Evolutionary conservation across 805 yeast genomes (phyloP).

Genomic region (Kockiozyma suomiensis): DNA sequence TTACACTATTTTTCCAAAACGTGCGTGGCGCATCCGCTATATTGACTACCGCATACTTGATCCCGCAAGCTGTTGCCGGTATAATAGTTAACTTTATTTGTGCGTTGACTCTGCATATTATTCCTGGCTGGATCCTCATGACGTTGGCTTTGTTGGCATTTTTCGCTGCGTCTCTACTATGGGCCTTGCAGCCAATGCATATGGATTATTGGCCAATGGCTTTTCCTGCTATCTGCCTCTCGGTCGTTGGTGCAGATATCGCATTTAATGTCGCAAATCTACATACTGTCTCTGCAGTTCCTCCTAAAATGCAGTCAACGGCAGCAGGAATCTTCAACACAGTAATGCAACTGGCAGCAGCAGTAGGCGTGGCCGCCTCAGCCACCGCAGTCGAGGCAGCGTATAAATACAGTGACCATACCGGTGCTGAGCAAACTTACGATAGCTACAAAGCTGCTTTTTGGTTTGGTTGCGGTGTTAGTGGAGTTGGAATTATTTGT

Average conservation of each 20-base stretch:
- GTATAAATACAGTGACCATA: constrained; percentile 8
- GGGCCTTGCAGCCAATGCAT: constrained; percentile 47
- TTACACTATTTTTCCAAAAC: constrained; percentile 49
- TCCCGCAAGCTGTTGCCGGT: constrained; percentile 51
- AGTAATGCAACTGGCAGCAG: constrained; percentile 46
- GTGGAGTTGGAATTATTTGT: constrained; percentile 35
- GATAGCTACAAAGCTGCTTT: constrained; percentile 31
- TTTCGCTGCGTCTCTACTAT: constrained; percentile 44
- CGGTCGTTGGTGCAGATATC: constrained; percentile 54
- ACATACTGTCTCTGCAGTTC: constrained; percentile 49
- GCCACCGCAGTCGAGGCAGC: constrained; percentile 47
- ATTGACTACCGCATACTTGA: constrained; percentile 49
- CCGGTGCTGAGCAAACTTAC: neutral
- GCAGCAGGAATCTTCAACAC: constrained; percentile 56
- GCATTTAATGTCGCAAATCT: constrained; percentile 51
- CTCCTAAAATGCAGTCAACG: constrained; percentile 47
- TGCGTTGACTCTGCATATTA: constrained; percentile 50
- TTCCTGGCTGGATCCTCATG: constrained; percentile 49
- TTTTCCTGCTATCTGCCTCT: constrained; percentile 48
- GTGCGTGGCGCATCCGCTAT: constrained; percentile 46
- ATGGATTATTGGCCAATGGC: constrained; percentile 51
- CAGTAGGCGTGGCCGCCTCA: constrained; percentile 48
- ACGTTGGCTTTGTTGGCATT: constrained; percentile 46
- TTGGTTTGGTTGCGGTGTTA: constrained; percentile 16
- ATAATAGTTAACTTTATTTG: constrained; percentile 50